These are phyloP conservation scores for Suhomyces bokatorum DNA, from an alignment of 1,139 yeast genomes.

Conservation along the genomic window DNA sequence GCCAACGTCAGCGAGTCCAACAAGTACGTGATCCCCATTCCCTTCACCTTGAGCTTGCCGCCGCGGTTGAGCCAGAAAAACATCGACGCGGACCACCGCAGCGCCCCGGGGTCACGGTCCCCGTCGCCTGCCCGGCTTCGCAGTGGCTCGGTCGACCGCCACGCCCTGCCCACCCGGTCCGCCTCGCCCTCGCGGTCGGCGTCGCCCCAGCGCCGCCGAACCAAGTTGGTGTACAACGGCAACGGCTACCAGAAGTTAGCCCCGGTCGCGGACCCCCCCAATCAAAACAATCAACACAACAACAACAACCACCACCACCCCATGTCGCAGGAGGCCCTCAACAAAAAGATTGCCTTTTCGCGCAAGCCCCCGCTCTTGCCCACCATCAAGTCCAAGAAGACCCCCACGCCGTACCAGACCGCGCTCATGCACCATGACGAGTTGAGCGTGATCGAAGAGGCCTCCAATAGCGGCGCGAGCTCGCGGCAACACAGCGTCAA, in stretches of 20 bases:
- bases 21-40: slow-evolving; percentile 45
- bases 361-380: slow-evolving; percentile 24
- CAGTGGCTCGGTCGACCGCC: slow-evolving; percentile 1
- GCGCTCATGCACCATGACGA: slow-evolving; percentile 28
- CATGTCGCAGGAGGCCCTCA: slow-evolving; percentile 5
- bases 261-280: slow-evolving; percentile 26
- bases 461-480: slow-evolving; percentile 28
- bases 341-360: slow-evolving; percentile 14
- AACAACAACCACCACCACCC: too few species aligned
- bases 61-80: slow-evolving; percentile 41
- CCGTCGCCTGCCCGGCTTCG: slow-evolving; percentile 17
- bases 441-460: slow-evolving; percentile 48
- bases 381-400: slow-evolving; percentile 13
- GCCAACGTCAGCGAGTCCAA: slow-evolving; percentile 23
- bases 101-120: slow-evolving; percentile 1
- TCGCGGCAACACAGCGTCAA: slow-evolving; percentile 34
- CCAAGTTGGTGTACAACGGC: slow-evolving; percentile 40
- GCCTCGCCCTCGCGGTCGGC: slow-evolving; percentile 13
- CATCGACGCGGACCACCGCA: slow-evolving; percentile 10
- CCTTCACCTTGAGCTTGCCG: slow-evolving; percentile 44
- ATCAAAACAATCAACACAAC: neutral
- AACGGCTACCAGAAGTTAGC: slow-evolving; percentile 36
- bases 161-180: slow-evolving; percentile 15
- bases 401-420: slow-evolving; percentile 19
- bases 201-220: slow-evolving; percentile 19